These are phyloP conservation scores for Cladosporium sphaerospermum DNA, from an alignment of 2,329 filamentous ascomycete genomes.

Conservation along the genomic window DNA sequence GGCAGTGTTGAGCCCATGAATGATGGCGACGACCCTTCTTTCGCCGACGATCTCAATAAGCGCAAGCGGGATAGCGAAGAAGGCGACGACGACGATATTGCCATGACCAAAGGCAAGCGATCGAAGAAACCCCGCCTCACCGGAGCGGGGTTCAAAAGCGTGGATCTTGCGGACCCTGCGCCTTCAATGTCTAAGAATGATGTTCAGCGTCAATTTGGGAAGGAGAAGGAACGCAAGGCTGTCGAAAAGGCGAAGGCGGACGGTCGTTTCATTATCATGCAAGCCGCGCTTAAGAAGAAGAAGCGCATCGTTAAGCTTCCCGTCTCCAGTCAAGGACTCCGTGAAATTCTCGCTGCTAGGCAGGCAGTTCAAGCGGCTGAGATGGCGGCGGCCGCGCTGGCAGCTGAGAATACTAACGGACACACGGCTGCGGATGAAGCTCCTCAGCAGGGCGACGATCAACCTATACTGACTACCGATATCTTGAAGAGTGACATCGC, in stretches of 20 bases:
- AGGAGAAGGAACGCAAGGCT: conserved; percentile 38
- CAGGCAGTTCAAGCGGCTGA: conserved; percentile 23
- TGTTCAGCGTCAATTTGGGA: conserved; percentile 42
- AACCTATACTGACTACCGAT: conserved; percentile 6
- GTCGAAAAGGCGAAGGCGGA: conserved; percentile 37
- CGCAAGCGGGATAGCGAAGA: conserved; percentile 16
- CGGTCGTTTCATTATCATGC: conserved; percentile 41
- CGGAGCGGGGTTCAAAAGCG: conserved; percentile 27
- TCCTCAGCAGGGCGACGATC: not conserved
- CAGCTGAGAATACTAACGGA: not conserved
- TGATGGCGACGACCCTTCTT: conserved; percentile 23
- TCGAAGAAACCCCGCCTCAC: conserved; percentile 29
- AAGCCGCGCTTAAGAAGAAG: conserved; percentile 40
- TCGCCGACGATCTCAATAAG: conserved; percentile 13
- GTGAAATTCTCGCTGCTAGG: conserved; percentile 30
- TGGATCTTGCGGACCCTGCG: conserved; percentile 25
- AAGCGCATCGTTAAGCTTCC: conserved; percentile 38
- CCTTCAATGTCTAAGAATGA: conserved; percentile 34
- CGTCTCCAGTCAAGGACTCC: conserved; percentile 32
- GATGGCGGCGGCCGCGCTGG: conserved; percentile 12
- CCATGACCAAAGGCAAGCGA: conserved; percentile 31
- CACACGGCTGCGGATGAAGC: not conserved
- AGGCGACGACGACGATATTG: conserved; percentile 31
- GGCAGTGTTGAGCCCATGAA: conserved; percentile 28
- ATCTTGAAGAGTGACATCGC: conserved; percentile 29